phyloP scores from a whole-genome alignment of 2,329 filamentous ascomycete species.

The Alternaria gansuensis region DNA sequence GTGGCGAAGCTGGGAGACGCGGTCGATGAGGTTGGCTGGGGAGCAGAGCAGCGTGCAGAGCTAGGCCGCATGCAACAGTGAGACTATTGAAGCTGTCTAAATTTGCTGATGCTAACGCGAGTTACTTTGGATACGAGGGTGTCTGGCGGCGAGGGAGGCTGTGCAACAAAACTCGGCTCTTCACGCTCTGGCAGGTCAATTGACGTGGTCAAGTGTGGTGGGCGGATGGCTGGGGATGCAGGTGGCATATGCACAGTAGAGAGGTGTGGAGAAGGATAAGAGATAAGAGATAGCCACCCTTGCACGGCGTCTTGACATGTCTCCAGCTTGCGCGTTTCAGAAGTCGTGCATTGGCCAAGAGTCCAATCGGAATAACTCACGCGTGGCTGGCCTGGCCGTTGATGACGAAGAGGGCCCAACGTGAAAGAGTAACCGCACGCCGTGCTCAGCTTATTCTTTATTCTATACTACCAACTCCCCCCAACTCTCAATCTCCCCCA shows the following conservation, averaged over 20 bases:
- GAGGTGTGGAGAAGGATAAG: neutral
- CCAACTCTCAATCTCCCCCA: neutral
- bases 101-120: slow-evolving; percentile 13
- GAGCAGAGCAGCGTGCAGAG: neutral
- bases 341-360: slow-evolving; percentile 5
- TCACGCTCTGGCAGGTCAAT: slow-evolving; percentile 1
- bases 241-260: neutral
- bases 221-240: neutral
- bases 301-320: neutral
- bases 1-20: neutral
- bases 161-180: neutral
- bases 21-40: neutral
- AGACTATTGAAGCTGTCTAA: slow-evolving; percentile 18
- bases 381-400: slow-evolving; percentile 4
- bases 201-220: neutral
- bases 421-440: neutral
- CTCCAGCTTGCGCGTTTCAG: slow-evolving; percentile 14
- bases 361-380: slow-evolving; percentile 15
- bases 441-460: slow-evolving; percentile 2
- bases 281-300: neutral
- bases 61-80: slow-evolving; percentile 9
- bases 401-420: slow-evolving; percentile 14
- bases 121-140: neutral
- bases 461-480: neutral
- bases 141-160: slow-evolving; percentile 3